phyloP scores from a whole-genome alignment of 73 alveolate genomes.

The Paramecium bursaria region DNA sequence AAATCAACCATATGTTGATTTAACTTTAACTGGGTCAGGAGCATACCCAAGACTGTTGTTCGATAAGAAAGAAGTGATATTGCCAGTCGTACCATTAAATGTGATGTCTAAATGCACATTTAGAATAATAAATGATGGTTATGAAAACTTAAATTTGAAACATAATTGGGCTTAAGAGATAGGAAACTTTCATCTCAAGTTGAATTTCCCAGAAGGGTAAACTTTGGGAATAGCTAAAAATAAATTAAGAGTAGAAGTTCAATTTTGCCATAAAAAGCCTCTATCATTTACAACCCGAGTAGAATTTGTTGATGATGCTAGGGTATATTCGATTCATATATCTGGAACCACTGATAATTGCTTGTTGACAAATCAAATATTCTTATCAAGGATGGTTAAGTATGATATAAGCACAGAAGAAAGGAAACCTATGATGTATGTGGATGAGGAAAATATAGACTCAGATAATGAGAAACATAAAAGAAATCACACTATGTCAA shows the following conservation, averaged over 20 bases:
- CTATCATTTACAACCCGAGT: slow-evolving; percentile 95
- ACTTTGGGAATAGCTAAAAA: slow-evolving; percentile 88
- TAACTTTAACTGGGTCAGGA: slow-evolving; percentile 97
- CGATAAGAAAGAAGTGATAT: slow-evolving; percentile 94
- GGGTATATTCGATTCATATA: slow-evolving; percentile 90
- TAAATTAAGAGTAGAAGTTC: slow-evolving; percentile 91
- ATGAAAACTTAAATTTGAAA: slow-evolving; percentile 94
- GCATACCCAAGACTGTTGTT: slow-evolving; percentile 95
- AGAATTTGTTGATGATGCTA: slow-evolving; percentile 96
- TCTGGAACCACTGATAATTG: slow-evolving; percentile 98
- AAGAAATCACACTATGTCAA: slow-evolving; percentile 69
- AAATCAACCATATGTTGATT: slow-evolving; percentile 82
- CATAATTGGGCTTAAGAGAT: slow-evolving; percentile 87
- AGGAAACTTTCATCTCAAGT: slow-evolving; percentile 80
- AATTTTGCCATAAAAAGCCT: slow-evolving; percentile 90
- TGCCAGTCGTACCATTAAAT: slow-evolving; percentile 96
- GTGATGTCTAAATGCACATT: slow-evolving; percentile 90
- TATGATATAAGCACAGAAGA: slow-evolving; percentile 82
- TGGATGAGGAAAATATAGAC: slow-evolving; percentile 81
- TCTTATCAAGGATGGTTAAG: slow-evolving; percentile 88
- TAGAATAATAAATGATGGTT: slow-evolving; percentile 94
- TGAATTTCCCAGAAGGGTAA: slow-evolving; percentile 90
- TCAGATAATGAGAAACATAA: slow-evolving; percentile 78
- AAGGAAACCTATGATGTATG: slow-evolving; percentile 73
- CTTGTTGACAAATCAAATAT: slow-evolving; percentile 88